A percentile compares a stretch with the other conserved stretches of the same genome.
Evolutionary conservation across 2,329 filamentous ascomycete species (phyloP).

Genomic region (Aspergillus caelatus): DNA sequence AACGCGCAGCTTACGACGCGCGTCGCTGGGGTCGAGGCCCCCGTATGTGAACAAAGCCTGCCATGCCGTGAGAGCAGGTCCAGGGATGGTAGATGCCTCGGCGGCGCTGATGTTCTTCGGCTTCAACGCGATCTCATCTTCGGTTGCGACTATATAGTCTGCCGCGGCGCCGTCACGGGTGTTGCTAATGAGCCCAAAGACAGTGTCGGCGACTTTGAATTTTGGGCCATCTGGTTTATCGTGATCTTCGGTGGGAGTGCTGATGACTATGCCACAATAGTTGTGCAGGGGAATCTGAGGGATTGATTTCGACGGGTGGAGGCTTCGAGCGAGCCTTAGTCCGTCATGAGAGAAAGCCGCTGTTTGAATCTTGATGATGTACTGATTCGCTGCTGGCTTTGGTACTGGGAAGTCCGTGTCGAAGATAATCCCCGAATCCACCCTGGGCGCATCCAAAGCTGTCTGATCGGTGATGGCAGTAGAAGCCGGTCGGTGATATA

Average conservation of each 20-base stretch:
- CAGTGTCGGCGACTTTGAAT: constrained; percentile 45
- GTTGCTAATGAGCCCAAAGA: constrained; percentile 43
- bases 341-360: constrained; percentile 45
- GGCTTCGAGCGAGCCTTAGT: constrained; percentile 28
- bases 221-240: constrained; percentile 34
- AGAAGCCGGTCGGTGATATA: constrained; percentile 38
- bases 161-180: constrained; percentile 45
- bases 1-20: constrained; percentile 30
- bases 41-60: constrained; percentile 45
- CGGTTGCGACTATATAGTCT: constrained; percentile 42
- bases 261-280: constrained; percentile 43
- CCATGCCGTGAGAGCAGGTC: constrained; percentile 46
- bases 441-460: constrained; percentile 18
- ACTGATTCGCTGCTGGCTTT: constrained; percentile 37
- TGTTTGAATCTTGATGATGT: constrained; percentile 44
- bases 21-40: constrained; percentile 28
- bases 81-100: constrained; percentile 41
- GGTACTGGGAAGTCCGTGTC: constrained; percentile 41
- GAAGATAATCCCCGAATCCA: constrained; percentile 34
- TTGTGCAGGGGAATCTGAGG: constrained; percentile 45
- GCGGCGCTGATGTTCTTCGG: constrained; percentile 39
- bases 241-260: constrained; percentile 36
- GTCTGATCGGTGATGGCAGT: constrained; percentile 16
- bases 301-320: constrained; percentile 32
- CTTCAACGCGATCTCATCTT: constrained; percentile 43